Percentiles rank a stretch among this genome's conserved stretches.
Conservation (phyloP, 495 filamentous ascomycete species). For the Sphaerosporella brunnea region DNA sequence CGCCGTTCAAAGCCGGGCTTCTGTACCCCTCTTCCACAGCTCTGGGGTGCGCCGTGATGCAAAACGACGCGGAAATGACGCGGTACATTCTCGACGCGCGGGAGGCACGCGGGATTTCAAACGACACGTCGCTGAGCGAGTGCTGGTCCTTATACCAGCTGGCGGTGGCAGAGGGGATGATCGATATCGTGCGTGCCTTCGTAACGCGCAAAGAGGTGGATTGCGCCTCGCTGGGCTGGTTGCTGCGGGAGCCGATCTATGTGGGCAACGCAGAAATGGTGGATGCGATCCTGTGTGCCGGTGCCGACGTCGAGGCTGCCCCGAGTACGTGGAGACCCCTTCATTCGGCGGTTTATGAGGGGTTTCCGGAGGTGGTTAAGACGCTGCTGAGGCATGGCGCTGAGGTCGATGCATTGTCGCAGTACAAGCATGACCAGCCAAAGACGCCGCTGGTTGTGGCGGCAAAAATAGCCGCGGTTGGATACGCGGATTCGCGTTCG, state of each 20-base stretch:
- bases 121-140: not conserved
- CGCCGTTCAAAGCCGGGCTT: too few species aligned
- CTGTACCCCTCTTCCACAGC: too few species aligned
- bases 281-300: not conserved
- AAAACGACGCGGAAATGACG: not conserved
- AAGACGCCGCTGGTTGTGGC: not conserved
- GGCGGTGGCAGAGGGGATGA: not conserved
- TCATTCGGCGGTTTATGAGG: slow-evolving; percentile 8
- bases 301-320: not conserved
- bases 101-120: not conserved
- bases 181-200: not conserved
- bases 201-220: not conserved
- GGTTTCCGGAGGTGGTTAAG: slow-evolving; percentile 6
- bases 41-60: not conserved
- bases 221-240: not conserved
- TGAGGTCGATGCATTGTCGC: not conserved
- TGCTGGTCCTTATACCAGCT: not conserved
- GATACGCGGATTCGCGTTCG: not conserved
- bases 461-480: not conserved
- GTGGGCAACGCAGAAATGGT: not conserved
- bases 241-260: not conserved
- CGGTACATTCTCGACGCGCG: not conserved
- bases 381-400: slow-evolving; percentile 11
- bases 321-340: slow-evolving; percentile 3
- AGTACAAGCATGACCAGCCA: not conserved